These are phyloP conservation scores for Barnettozyma vustinii DNA, from an alignment of 805 yeast species.

Conservation along the genomic window DNA sequence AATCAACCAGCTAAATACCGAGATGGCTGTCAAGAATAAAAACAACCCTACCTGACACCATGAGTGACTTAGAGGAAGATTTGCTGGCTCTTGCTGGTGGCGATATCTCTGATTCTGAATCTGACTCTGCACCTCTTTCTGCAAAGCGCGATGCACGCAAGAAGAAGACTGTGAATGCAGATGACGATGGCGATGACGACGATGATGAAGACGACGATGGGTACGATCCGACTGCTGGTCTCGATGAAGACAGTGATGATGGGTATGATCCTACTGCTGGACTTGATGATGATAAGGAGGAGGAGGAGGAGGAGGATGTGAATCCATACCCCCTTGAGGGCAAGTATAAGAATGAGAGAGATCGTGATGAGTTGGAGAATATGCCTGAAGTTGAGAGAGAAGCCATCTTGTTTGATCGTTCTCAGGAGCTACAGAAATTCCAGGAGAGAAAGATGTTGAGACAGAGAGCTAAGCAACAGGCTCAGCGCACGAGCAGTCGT, in stretches of 20 bases:
- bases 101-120: conserved; percentile 31
- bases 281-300: conserved; percentile 33
- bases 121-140: conserved; percentile 31
- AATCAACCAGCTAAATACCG: background rate
- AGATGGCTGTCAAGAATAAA: background rate
- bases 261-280: conserved; percentile 36
- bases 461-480: conserved; percentile 65
- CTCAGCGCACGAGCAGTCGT: conserved; percentile 30
- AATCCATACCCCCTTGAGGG: conserved; percentile 95
- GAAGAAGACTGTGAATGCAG: conserved; percentile 22
- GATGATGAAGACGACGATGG: conserved; percentile 40
- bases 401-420: conserved; percentile 83
- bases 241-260: conserved; percentile 30
- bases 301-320: conserved; percentile 34
- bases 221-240: conserved; percentile 31
- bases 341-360: conserved; percentile 78
- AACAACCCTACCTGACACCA: conserved; percentile 1
- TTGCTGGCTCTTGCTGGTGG: conserved; percentile 92
- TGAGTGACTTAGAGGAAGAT: conserved; percentile 82
- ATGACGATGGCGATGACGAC: conserved; percentile 27
- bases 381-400: conserved; percentile 94
- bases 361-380: conserved; percentile 53
- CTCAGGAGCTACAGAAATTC: conserved; percentile 84
- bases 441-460: conserved; percentile 80
- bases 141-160: conserved; percentile 24